Conservation (phyloP, 306 rosid species). For the Gynostemma pentaphyllum region DNA sequence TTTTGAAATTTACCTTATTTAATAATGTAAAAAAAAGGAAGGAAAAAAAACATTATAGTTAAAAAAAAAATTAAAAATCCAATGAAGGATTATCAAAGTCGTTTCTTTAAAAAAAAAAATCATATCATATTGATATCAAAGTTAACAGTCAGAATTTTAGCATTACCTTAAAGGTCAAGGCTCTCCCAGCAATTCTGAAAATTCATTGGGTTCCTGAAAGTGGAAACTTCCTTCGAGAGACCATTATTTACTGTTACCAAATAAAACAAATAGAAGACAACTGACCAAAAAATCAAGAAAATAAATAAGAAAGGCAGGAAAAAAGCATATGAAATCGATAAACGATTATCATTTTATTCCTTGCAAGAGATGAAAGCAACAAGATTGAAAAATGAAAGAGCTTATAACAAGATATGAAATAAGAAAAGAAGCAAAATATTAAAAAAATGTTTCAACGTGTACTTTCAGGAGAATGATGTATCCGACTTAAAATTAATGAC, state of each 20-base stretch:
- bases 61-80: too few relatives aligned
- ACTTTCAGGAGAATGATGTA: conserved; percentile 99
- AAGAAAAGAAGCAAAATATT: conserved; percentile 30
- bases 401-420: conserved; percentile 15
- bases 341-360: conserved; percentile 7
- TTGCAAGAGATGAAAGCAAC: not conserved
- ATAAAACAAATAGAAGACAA: not conserved
- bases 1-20: too few relatives aligned
- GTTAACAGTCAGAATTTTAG: not conserved
- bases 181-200: not conserved
- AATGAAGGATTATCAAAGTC: too few relatives aligned
- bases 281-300: not conserved
- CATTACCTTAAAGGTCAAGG: conserved; percentile 1
- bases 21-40: not conserved
- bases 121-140: not conserved
- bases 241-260: not conserved
- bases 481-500: conserved; percentile 98
- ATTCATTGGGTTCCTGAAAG: not conserved
- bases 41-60: too few relatives aligned
- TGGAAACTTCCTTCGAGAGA: not conserved
- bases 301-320: conserved; percentile 5
- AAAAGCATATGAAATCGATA: too few relatives aligned
- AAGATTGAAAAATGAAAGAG: conserved; percentile 1
- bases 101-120: too few relatives aligned
- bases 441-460: conserved; percentile 99